A percentile compares a stretch with the other conserved stretches of the same genome.
These are phyloP conservation scores for Ogataea degrootiae DNA, from an alignment of 805 yeast species.

Conservation along the genomic window DNA sequence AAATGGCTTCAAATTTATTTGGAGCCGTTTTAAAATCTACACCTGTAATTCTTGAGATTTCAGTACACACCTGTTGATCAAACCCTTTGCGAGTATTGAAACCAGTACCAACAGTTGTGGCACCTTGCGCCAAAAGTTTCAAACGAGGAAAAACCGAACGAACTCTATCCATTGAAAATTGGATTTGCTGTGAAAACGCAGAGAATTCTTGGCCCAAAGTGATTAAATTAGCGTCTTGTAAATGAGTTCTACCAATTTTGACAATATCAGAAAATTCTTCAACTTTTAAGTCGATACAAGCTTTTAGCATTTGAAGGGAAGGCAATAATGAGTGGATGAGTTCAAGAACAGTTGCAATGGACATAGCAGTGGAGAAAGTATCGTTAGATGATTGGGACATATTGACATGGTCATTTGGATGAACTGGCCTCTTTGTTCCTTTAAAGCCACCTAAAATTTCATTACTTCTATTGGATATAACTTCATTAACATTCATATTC, in stretches of 20 bases:
- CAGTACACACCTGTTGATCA: slow-evolving; percentile 75
- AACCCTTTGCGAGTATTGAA: slow-evolving; percentile 88
- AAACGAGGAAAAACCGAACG: slow-evolving; percentile 70
- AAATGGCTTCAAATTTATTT: slow-evolving; percentile 95
- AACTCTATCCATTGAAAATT: slow-evolving; percentile 83
- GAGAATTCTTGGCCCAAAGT: slow-evolving; percentile 96
- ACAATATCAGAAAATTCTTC: slow-evolving; percentile 82
- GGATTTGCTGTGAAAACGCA: slow-evolving; percentile 88
- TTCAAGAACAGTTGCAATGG: slow-evolving; percentile 93
- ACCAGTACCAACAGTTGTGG: slow-evolving; percentile 98
- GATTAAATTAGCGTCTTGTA: slow-evolving; percentile 96
- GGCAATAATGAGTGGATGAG: slow-evolving; percentile 71
- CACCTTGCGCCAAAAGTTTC: slow-evolving; percentile 90
- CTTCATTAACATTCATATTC: slow-evolving; percentile 98
- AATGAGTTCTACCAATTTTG: slow-evolving; percentile 96
- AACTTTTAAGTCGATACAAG: slow-evolving; percentile 67
- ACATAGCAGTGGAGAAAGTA: slow-evolving; percentile 99
- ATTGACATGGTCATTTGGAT: slow-evolving; percentile 97
- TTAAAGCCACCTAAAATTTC: slow-evolving; percentile 85
- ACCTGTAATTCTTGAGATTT: slow-evolving; percentile 82
- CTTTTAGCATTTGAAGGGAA: slow-evolving; percentile 68
- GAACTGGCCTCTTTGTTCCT: slow-evolving; percentile 90
- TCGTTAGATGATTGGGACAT: slow-evolving; percentile 98
- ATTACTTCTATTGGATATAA: slow-evolving; percentile 94
- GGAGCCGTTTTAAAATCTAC: slow-evolving; percentile 88